Base-by-base conservation (phyloP, 495 filamentous ascomycete genomes). In the Trichoderma gamsii region DNA sequence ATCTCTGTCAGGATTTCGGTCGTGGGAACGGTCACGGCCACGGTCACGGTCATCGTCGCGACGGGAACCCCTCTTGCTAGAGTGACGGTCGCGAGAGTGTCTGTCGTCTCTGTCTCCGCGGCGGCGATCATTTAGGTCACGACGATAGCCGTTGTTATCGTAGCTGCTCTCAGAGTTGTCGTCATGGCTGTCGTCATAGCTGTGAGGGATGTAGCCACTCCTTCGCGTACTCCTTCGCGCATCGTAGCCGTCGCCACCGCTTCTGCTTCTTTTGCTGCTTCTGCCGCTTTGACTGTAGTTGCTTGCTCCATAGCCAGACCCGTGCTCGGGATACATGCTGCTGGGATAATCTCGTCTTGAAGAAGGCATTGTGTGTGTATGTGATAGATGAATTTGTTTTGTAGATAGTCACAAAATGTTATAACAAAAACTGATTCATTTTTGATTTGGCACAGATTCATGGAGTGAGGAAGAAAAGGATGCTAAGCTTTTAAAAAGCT, bases 261-360 rank as follows among this genome's bases (percentile, higher is more conserved):
- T 23, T 18, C 49, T 23, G 56, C 29, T 61, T 23, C 29, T 3
- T 23, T 25, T 61, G 56, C 29, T 61, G 56, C 29, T 3, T 23
- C 56, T 61, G 56, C n/a, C 4, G 56, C 56, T 32, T 3, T 25
- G 1, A 16, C 21, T 25, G 51, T 56, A 56, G 21, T 11, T 11
- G 44, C 25, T 18, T 5, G 56, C 35, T 21, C n/a, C 27, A 9
- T 61, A 32, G 25, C 27, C 15, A 6, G 56, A 61, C 29, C 56
- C 56, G 25, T 21, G 11, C 3, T 61, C 56, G 56, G 56, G 25
- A 32, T 61, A 61, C 23, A 32, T 11, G 16, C 25, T 29, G 25
- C 27, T 29, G 1, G 56, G 49, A 23, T 52, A 61, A 29, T 61
- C 56, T 61, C 56, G 23, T 61, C 25, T 61, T 61, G 56, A 61